Conservation (phyloP, 768 basidiomycete species). For the Gyrodon lividus region DNA sequence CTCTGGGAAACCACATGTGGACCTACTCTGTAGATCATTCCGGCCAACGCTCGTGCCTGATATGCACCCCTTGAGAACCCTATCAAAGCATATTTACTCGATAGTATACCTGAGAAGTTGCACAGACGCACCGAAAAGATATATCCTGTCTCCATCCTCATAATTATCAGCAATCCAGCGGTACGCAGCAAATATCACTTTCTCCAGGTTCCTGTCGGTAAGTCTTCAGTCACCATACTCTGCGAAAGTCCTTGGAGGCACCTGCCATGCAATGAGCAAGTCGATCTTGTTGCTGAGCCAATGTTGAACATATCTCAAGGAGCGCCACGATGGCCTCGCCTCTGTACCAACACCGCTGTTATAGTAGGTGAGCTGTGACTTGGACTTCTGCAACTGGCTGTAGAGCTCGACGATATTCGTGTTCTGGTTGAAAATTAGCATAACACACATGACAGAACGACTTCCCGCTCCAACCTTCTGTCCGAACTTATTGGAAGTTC, state of each 20-base stretch:
- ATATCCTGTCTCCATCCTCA: slow-evolving; percentile 31
- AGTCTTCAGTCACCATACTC: no score
- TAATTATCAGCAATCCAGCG: slow-evolving; percentile 35
- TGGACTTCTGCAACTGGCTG: slow-evolving; percentile 21
- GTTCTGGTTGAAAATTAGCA: no score
- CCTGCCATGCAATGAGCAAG: slow-evolving; percentile 33
- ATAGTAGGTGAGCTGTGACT: slow-evolving; percentile 32
- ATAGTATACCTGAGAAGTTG: neutral
- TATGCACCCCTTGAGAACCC: slow-evolving; percentile 42
- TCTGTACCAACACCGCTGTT: slow-evolving; percentile 36
- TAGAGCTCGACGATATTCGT: slow-evolving; percentile 19
- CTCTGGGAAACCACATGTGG: neutral
- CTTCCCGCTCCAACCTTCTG: neutral
- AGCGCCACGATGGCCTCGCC: slow-evolving; percentile 14
- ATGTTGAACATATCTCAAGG: slow-evolving; percentile 19
- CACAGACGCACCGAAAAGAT: slow-evolving; percentile 30
- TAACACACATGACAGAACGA: no score
- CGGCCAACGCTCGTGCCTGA: slow-evolving; percentile 35
- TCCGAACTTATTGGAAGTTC: slow-evolving; percentile 7
- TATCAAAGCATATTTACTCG: slow-evolving; percentile 2
- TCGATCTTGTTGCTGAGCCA: slow-evolving; percentile 25
- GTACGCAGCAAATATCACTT: slow-evolving; percentile 29
- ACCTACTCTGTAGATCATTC: slow-evolving; percentile 33
- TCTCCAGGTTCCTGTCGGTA: slow-evolving; percentile 29
- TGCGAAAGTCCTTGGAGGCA: neutral